phyloP scores from a whole-genome alignment of 768 basidiomycete genomes.

The Paxillus ammoniavirescens region DNA sequence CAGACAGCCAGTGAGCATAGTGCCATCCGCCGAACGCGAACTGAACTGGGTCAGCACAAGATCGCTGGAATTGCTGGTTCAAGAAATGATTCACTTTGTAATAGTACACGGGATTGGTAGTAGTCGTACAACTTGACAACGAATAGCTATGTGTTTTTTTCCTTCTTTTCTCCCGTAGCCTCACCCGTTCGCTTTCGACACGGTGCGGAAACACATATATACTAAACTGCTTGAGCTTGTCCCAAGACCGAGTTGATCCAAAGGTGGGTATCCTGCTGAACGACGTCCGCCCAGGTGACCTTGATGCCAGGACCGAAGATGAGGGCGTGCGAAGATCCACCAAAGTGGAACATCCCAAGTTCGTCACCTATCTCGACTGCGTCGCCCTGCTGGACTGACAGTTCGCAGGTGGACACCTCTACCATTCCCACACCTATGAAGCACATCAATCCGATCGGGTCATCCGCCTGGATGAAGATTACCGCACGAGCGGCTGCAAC shows the following conservation, averaged over 20 bases:
- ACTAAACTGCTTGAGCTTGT: too few relatives aligned
- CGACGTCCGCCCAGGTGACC: neutral
- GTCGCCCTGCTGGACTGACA: conserved; percentile 45
- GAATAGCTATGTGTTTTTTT: too few relatives aligned
- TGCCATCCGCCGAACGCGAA: too few relatives aligned
- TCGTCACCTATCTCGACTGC: conserved; percentile 48
- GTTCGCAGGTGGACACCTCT: conserved; percentile 59
- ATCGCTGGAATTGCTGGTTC: too few relatives aligned
- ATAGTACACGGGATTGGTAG: too few relatives aligned
- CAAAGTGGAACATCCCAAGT: conserved; percentile 63
- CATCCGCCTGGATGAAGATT: conserved; percentile 53
- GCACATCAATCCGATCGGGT: conserved; percentile 50
- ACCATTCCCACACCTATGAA: conserved; percentile 61
- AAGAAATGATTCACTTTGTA: too few relatives aligned
- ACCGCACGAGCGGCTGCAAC: conserved; percentile 47
- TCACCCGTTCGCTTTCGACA: too few relatives aligned
- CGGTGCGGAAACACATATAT: too few relatives aligned
- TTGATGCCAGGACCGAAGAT: conserved; percentile 35
- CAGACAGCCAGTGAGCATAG: too few relatives aligned
- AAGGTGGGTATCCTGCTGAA: neutral
- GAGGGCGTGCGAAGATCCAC: conserved; percentile 49
- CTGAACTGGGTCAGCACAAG: too few relatives aligned
- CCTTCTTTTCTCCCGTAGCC: too few relatives aligned
- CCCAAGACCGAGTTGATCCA: conserved; percentile 12
- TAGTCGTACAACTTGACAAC: too few relatives aligned